Conservation (phyloP, 2,329 filamentous ascomycete species). For the Aschersonia sp. region DNA sequence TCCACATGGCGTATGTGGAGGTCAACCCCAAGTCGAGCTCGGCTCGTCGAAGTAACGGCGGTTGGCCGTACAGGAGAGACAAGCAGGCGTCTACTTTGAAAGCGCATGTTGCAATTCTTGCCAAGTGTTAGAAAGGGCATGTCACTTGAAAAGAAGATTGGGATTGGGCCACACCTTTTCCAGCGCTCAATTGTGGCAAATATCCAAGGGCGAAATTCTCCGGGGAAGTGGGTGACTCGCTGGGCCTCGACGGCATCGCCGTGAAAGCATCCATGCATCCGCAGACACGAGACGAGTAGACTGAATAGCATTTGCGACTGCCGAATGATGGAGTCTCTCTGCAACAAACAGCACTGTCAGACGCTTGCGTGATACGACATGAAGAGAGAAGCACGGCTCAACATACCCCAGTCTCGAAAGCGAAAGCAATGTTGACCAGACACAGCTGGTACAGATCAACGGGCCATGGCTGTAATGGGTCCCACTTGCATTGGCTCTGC, state of each 20-base stretch:
- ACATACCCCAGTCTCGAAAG: slow-evolving; percentile 19
- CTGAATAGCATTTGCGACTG: slow-evolving; percentile 18
- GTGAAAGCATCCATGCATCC: slow-evolving; percentile 21
- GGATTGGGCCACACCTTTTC: slow-evolving; percentile 15
- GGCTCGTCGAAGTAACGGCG: slow-evolving; percentile 17
- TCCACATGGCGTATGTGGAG: slow-evolving; percentile 19
- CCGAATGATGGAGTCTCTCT: slow-evolving; percentile 18
- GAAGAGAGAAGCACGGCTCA: not conserved
- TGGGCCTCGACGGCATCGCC: slow-evolving; percentile 18
- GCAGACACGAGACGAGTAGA: slow-evolving; percentile 17
- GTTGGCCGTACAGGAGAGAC: slow-evolving; percentile 16
- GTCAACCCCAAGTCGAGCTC: slow-evolving; percentile 21
- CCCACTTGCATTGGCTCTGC: slow-evolving; percentile 1
- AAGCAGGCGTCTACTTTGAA: slow-evolving; percentile 25
- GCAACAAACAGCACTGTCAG: not conserved
- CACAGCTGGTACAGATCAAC: slow-evolving; percentile 18
- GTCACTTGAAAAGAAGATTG: not conserved
- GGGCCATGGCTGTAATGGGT: slow-evolving; percentile 13
- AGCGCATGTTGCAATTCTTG: slow-evolving; percentile 17
- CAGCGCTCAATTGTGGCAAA: slow-evolving; percentile 16
- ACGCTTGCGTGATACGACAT: not conserved
- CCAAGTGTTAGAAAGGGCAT: not conserved
- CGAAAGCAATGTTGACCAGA: slow-evolving; percentile 23
- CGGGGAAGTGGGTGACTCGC: slow-evolving; percentile 18
- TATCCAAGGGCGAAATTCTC: slow-evolving; percentile 22